phyloP scores from a whole-genome alignment of 306 rosid genomes.

The Ceratonia siliqua region DNA sequence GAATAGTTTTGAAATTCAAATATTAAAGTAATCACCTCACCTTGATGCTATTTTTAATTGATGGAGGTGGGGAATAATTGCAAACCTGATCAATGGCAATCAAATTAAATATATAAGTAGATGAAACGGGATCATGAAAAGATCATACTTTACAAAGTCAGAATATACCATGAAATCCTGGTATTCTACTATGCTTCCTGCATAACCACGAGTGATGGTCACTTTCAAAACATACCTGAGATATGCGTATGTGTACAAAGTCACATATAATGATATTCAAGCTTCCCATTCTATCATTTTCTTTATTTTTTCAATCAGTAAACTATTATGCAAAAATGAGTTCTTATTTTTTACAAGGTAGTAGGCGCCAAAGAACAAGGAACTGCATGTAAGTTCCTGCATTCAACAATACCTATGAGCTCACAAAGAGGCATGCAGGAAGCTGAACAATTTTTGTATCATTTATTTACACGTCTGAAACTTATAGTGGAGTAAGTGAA shows the following conservation, averaged over 20 bases:
- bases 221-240: slow-evolving; percentile 95
- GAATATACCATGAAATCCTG: slow-evolving; percentile 88
- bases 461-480: background rate
- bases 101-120: slow-evolving; percentile 17
- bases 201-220: slow-evolving; percentile 92
- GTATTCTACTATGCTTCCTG: slow-evolving; percentile 88
- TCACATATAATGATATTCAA: slow-evolving; percentile 26
- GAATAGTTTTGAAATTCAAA: slow-evolving; percentile 19
- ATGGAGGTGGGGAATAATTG: slow-evolving; percentile 82
- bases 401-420: background rate
- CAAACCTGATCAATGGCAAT: slow-evolving; percentile 67
- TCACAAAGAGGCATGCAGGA: background rate
- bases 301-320: background rate
- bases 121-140: slow-evolving; percentile 18
- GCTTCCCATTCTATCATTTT: slow-evolving; percentile 15
- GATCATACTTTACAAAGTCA: slow-evolving; percentile 11
- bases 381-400: background rate
- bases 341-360: background rate
- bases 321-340: background rate
- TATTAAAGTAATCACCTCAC: slow-evolving; percentile 48
- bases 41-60: slow-evolving; percentile 96
- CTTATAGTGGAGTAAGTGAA: background rate
- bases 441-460: background rate
- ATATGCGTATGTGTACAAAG: slow-evolving; percentile 32
- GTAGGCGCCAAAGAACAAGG: background rate